phyloP scores from a whole-genome alignment of 2,329 filamentous ascomycete species.

The Clonostachys rhizophaga region DNA sequence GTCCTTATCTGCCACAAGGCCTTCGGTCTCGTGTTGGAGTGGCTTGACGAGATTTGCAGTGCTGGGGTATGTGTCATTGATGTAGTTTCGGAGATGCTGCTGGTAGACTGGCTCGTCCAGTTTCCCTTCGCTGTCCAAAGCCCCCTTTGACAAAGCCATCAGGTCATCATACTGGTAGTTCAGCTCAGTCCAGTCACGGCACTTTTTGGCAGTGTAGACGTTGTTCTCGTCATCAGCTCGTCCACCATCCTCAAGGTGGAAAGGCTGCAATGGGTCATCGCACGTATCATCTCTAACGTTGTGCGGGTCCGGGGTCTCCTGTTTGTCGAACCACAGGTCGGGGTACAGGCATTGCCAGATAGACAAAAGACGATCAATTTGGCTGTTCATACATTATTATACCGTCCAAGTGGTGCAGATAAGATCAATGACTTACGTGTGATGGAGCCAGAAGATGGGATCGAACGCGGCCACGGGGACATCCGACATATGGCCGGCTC shows the following conservation, averaged over 20 bases:
- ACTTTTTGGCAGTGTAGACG: slow-evolving; percentile 2
- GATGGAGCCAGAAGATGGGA: slow-evolving; percentile 60
- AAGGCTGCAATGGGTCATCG: background rate
- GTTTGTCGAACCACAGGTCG: slow-evolving; percentile 5
- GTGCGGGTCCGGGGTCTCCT: background rate
- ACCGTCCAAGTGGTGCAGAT: no score
- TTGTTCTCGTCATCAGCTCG: background rate
- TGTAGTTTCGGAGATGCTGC: background rate
- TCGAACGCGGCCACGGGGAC: slow-evolving; percentile 57
- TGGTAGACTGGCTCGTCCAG: background rate
- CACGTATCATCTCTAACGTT: background rate
- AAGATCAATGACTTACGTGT: slow-evolving; percentile 22
- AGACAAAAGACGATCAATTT: background rate
- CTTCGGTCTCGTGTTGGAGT: background rate
- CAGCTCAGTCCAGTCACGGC: slow-evolving; percentile 4
- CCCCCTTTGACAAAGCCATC: background rate
- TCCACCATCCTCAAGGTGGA: background rate
- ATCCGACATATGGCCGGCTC: slow-evolving; percentile 47
- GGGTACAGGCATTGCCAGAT: slow-evolving; percentile 2
- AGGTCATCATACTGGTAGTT: slow-evolving; percentile 5
- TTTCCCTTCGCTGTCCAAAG: background rate
- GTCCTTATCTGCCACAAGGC: background rate
- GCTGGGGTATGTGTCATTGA: background rate
- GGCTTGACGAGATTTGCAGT: background rate
- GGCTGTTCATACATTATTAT: background rate